Evolutionary conservation across 352 stramenopile genomes (phyloP).

Genomic region (Pythium biforme): DNA sequence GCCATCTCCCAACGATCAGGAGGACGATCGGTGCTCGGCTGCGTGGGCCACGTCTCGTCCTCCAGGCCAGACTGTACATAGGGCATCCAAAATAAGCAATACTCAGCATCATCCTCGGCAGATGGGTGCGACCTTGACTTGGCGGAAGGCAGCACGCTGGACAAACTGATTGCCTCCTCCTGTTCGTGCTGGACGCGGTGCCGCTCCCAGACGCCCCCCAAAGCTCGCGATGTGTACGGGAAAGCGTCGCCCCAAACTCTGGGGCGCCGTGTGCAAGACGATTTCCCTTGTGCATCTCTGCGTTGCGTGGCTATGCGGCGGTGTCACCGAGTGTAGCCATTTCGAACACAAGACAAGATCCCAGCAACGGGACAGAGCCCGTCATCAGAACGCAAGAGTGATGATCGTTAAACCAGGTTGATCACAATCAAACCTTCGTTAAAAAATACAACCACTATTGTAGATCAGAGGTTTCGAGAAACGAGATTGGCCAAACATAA

Average conservation of each 20-base stretch:
- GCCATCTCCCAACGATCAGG: too few relatives aligned
- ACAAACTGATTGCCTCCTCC: too few relatives aligned
- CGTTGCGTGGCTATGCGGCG: conserved; percentile 20
- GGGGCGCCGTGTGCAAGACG: background rate
- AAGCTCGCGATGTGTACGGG: too few relatives aligned
- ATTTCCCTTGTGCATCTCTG: background rate
- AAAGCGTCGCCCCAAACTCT: too few relatives aligned
- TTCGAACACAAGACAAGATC: conserved; percentile 3
- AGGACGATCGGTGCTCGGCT: too few relatives aligned
- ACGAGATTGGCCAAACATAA: conserved; percentile 13
- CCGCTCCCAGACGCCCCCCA: too few relatives aligned
- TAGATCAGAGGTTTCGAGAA: background rate
- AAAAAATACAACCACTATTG: background rate
- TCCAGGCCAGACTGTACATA: background rate
- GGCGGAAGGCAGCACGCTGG: too few relatives aligned
- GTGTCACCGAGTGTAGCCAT: conserved; percentile 13
- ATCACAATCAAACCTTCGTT: conserved; percentile 1
- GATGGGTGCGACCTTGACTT: background rate
- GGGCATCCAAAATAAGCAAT: too few relatives aligned
- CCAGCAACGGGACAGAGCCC: background rate
- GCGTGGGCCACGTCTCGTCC: background rate
- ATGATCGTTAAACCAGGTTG: conserved; percentile 25
- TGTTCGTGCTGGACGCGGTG: too few relatives aligned
- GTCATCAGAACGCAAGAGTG: conserved; percentile 13
- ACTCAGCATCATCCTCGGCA: conserved; percentile 1